Conservation (phyloP, 768 basidiomycete genomes). For the Tulasnella sp. region DNA sequence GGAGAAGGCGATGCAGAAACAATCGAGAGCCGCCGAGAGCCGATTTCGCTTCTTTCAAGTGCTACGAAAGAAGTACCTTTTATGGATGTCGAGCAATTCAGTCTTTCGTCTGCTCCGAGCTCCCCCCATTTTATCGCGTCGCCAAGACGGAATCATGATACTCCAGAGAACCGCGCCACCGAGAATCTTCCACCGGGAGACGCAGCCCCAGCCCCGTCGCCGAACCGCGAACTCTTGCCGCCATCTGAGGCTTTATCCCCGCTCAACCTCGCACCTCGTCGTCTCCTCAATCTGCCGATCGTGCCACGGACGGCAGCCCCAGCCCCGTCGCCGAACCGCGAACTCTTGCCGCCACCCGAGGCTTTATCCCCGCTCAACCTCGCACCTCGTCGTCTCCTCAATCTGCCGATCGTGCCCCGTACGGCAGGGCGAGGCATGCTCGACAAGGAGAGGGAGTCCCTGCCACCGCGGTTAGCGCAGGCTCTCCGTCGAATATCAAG, state of each 20-base stretch:
- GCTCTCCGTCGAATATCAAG: neutral
- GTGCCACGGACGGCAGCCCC: neutral
- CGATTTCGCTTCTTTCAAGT: neutral
- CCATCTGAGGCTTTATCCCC: neutral
- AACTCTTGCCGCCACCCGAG: neutral
- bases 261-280: neutral
- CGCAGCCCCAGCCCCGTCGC: too few species aligned
- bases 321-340: neutral
- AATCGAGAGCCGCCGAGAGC: too few species aligned
- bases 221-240: neutral
- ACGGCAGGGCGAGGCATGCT: neutral
- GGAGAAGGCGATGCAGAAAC: neutral
- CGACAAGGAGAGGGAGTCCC: neutral
- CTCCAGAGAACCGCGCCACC: too few species aligned
- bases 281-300: neutral
- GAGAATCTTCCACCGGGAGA: too few species aligned
- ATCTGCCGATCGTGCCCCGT: neutral
- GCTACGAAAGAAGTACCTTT: neutral
- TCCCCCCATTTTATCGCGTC: neutral
- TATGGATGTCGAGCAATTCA: neutral
- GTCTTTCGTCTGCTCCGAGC: neutral
- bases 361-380: neutral
- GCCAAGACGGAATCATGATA: neutral
- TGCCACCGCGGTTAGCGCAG: neutral
- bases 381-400: neutral